A percentile compares a stretch with the other conserved stretches of the same genome.
phyloP scores from a whole-genome alignment of 2,329 filamentous ascomycete genomes.

The Clarireedia monteithiana region DNA sequence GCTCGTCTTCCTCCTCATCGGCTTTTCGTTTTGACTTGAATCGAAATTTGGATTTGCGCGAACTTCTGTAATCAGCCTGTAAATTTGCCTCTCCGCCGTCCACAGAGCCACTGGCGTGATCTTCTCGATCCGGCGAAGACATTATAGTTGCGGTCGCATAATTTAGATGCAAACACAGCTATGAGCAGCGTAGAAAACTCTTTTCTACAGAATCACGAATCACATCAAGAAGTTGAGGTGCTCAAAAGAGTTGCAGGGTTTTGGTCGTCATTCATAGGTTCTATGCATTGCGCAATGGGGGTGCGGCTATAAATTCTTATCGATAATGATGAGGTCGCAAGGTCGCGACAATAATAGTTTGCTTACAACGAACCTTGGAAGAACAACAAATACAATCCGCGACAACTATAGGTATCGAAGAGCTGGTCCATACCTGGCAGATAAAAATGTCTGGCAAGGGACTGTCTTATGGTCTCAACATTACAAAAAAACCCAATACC shows the following conservation, averaged over 20 bases:
- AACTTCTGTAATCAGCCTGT: conserved; percentile 8
- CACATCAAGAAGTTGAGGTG: background rate
- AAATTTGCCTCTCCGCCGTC: background rate
- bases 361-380: background rate
- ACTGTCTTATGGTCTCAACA: conserved; percentile 50
- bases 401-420: background rate
- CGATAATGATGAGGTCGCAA: background rate
- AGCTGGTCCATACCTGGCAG: background rate
- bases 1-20: conserved; percentile 8
- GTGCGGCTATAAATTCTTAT: background rate
- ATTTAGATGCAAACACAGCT: background rate
- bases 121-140: background rate
- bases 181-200: background rate
- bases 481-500: conserved; percentile 45
- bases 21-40: conserved; percentile 26
- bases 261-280: too few relatives aligned
- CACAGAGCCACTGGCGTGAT: background rate
- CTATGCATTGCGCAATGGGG: background rate
- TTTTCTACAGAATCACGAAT: background rate
- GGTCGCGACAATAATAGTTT: background rate
- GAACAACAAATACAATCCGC: background rate
- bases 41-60: conserved; percentile 21
- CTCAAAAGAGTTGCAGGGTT: background rate
- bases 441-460: conserved; percentile 28
- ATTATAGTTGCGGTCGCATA: background rate